These are phyloP conservation scores for Fomes fomentarius DNA, from an alignment of 1,284 basidiomycete species.

Conservation along the genomic window DNA sequence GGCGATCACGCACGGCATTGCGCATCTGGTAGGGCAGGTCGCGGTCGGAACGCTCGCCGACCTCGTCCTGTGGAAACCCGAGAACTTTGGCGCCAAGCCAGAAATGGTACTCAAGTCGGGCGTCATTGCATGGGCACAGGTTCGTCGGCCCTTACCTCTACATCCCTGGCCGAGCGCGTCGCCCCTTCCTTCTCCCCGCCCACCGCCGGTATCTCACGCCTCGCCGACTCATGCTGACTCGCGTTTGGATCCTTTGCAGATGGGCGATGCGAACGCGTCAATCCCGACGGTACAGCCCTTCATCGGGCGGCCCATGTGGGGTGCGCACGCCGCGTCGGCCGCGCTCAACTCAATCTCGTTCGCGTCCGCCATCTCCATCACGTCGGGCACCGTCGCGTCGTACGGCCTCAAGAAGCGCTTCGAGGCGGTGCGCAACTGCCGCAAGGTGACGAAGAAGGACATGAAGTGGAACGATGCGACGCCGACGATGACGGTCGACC, in stretches of 20 bases:
- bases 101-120: constrained; percentile 96
- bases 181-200: background rate
- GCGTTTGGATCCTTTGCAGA: constrained; percentile 45
- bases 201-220: background rate
- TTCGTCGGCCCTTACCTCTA: constrained; percentile 37
- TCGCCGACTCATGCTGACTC: constrained; percentile 11
- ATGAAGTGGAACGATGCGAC: constrained; percentile 92
- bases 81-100: constrained; percentile 90
- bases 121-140: constrained; percentile 89
- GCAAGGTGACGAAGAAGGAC: constrained; percentile 79
- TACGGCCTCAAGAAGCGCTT: constrained; percentile 80
- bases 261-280: constrained; percentile 93
- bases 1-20: constrained; percentile 93
- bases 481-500: constrained; percentile 88
- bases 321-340: constrained; percentile 72
- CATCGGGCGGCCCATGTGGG: constrained; percentile 91
- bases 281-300: constrained; percentile 94
- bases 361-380: constrained; percentile 79
- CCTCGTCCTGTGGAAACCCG: constrained; percentile 93
- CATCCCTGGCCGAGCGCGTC: background rate
- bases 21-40: constrained; percentile 86
- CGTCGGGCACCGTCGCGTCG: constrained; percentile 59
- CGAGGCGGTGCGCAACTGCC: constrained; percentile 80
- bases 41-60: constrained; percentile 88
- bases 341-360: constrained; percentile 84